Evolutionary conservation across 495 filamentous ascomycete species (phyloP).

Genomic region (Talaromyces nanjingensis): DNA sequence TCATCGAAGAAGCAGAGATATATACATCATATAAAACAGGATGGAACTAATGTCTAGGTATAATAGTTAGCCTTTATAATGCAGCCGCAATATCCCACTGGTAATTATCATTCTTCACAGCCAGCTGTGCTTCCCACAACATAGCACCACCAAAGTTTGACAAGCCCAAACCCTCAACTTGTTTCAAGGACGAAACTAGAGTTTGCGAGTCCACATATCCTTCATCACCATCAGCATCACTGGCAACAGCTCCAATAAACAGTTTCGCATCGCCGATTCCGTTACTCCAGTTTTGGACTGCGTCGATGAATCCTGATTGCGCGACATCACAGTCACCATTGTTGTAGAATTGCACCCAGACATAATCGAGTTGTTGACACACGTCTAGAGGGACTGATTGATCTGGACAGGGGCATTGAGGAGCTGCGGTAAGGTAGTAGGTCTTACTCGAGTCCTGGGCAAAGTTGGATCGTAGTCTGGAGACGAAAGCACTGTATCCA

Average conservation of each 20-base stretch:
- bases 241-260: constrained; percentile 56
- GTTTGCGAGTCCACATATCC: constrained; percentile 40
- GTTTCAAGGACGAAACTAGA: constrained; percentile 38
- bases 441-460: constrained; percentile 30
- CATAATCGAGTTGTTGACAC: constrained; percentile 25
- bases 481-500: constrained; percentile 41
- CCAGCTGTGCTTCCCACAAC: constrained; percentile 62
- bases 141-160: constrained; percentile 61
- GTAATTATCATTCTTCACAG: constrained; percentile 32
- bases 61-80: not conserved
- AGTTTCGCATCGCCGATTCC: constrained; percentile 50
- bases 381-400: constrained; percentile 16
- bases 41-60: not conserved
- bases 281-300: constrained; percentile 38
- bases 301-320: not conserved
- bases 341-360: constrained; percentile 43
- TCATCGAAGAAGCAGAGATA: not conserved
- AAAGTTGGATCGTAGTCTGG: constrained; percentile 37
- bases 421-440: constrained; percentile 52
- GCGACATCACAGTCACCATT: constrained; percentile 26
- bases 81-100: not conserved
- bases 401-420: constrained; percentile 50
- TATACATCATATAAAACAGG: not conserved
- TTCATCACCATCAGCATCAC: constrained; percentile 18
- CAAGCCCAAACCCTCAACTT: constrained; percentile 41